Evolutionary conservation across 163 green algal species (phyloP).

Genomic region (Prototheca wickerhamii): DNA sequence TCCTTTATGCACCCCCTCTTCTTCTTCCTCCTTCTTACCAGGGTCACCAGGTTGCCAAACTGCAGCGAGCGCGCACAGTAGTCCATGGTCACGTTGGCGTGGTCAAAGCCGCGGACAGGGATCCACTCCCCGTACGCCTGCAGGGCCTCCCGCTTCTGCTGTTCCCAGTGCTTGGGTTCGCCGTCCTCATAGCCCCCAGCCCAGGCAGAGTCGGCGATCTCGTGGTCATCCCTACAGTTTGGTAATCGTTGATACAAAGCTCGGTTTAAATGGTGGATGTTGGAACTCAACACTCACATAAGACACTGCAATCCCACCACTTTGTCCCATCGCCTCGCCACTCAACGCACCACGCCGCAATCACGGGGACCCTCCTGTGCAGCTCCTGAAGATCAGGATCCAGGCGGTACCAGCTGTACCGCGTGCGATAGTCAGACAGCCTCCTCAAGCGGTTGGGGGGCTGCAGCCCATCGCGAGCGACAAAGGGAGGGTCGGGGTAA

Average conservation of each 20-base stretch:
- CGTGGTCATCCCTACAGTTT: constrained; percentile 17
- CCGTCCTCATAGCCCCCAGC: constrained; percentile 1
- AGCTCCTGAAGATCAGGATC: constrained; percentile 21
- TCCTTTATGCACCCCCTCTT: background rate
- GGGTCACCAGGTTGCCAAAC: constrained; percentile 19
- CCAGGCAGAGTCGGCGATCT: constrained; percentile 8
- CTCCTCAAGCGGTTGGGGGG: constrained; percentile 13
- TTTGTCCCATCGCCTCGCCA: too few relatives aligned
- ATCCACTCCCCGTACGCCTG: constrained; percentile 25
- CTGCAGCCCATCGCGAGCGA: constrained; percentile 15
- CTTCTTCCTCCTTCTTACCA: background rate
- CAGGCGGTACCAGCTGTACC: constrained; percentile 24
- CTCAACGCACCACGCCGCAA: background rate
- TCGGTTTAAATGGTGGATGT: too few relatives aligned
- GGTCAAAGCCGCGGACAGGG: constrained; percentile 13
- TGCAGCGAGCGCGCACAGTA: constrained; percentile 10
- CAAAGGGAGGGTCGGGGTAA: constrained; percentile 5
- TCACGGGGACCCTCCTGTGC: constrained; percentile 12
- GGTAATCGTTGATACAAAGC: constrained; percentile 1
- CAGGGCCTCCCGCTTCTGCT: constrained; percentile 3
- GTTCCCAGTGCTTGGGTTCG: constrained; percentile 6
- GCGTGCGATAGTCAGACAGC: constrained; percentile 19
- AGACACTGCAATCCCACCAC: background rate
- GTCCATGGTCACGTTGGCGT: background rate
- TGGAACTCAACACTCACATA: background rate